Evolutionary conservation across 768 basidiomycete species (phyloP), one percentile per base, ranked within the genome.

Genomic region (Suillus bovinus): DNA sequence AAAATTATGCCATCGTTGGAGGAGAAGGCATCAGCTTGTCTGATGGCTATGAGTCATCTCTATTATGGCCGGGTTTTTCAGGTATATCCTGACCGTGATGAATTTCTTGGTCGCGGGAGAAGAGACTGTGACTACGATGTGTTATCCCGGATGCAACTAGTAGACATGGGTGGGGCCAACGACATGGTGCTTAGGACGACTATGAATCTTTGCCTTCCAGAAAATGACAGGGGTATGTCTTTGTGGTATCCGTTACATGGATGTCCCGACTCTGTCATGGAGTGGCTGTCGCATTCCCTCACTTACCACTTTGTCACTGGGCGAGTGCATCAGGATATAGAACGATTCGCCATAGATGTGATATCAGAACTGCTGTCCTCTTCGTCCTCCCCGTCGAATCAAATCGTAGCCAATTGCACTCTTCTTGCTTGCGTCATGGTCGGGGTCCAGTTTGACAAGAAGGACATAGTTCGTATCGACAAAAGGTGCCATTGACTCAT

Each of bases 231-330:
- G n/a, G n/a, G n/a, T n/a, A n/a, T 20, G n/a, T n/a, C n/a, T 42
- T 10, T 42, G 1, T 0, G 41, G n/a, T n/a, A 3, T n/a, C 0
- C 11, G 4, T 5, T 0, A 6, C 1, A 10, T 2, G 22, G 14
- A 6, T 14, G 46, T 24, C 13, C 46, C 6, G 46, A 24, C 22
- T 24, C 24, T 47, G 46, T 47, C 46, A 2, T 24, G 0, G 46
- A 47, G 22, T 47, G 46, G 46, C 2, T 47, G 22, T 47, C 46
- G 3, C 46, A 47, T 24, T 24, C 22, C 24, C 46, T 47, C 7
- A 22, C 46, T 47, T 47, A 24, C 46, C 46, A 24, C 24, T 47
- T 47, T 24, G 13, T 47, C 13, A 24, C 46, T 16, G 22, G 46
- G 46, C 22, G 22, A 47, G 46, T 7, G 22, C 5, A 47, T 14